Conservation (phyloP, 2,329 filamentous ascomycete species). For the Pseudogymnoascus sp. region DNA sequence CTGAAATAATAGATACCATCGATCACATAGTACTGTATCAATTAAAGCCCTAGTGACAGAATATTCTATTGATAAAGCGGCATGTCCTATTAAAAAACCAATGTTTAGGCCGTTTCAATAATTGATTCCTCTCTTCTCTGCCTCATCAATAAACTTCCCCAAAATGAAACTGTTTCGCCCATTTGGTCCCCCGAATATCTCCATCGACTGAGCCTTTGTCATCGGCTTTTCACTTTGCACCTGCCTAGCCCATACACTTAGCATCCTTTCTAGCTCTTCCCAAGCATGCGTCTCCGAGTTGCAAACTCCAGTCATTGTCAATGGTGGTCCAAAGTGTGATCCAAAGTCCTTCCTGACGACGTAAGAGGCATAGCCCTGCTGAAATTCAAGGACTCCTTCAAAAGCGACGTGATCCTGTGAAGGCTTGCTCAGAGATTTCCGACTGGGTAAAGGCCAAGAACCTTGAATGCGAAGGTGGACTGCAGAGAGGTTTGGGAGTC, state of each 20-base stretch:
- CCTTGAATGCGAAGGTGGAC: too few species aligned
- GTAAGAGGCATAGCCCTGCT: too few species aligned
- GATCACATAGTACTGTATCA: too few species aligned
- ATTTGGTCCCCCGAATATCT: conserved; percentile 7
- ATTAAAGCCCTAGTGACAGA: neutral
- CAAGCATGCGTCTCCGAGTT: conserved; percentile 14
- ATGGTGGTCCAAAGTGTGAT: conserved; percentile 13
- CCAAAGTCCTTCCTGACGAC: conserved; percentile 15
- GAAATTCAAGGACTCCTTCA: too few species aligned
- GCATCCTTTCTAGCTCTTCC: conserved; percentile 11
- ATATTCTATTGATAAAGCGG: neutral
- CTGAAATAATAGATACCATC: too few species aligned
- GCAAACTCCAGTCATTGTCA: conserved; percentile 16
- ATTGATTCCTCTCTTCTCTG: neutral
- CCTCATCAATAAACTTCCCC: neutral
- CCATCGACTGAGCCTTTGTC: conserved; percentile 8
- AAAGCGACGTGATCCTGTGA: too few species aligned
- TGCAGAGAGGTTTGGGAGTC: too few species aligned
- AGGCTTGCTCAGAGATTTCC: too few species aligned
- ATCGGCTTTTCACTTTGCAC: conserved; percentile 15
- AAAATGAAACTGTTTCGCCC: neutral
- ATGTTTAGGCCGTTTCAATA: neutral
- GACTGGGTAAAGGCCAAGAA: too few species aligned
- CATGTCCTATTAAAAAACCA: neutral
- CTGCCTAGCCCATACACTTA: neutral